These are phyloP conservation scores for Suhomyces chickasaworum DNA, from an alignment of 1,139 yeast species.

Conservation along the genomic window DNA sequence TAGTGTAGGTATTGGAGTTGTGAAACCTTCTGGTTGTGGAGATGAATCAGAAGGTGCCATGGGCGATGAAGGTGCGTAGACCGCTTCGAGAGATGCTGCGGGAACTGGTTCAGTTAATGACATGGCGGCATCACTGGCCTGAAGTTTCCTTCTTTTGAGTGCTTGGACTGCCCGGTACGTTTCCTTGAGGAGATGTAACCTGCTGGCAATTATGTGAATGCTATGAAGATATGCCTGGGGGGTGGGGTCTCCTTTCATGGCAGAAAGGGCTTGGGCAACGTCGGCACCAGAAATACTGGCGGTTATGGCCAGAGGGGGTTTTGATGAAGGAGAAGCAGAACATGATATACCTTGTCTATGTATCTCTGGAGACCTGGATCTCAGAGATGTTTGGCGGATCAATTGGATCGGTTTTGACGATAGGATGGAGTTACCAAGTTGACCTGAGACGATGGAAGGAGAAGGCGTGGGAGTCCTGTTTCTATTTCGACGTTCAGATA, in stretches of 20 bases:
- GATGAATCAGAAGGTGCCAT: slow-evolving; percentile 7
- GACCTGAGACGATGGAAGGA: background rate
- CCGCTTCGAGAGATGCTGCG: slow-evolving; percentile 3
- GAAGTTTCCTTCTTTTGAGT: slow-evolving; percentile 24
- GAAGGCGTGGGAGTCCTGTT: slow-evolving; percentile 14
- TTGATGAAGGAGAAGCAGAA: background rate
- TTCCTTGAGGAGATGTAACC: slow-evolving; percentile 35
- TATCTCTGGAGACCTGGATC: background rate
- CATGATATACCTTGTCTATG: no score
- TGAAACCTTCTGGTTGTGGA: slow-evolving; percentile 3
- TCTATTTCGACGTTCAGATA: slow-evolving; percentile 8
- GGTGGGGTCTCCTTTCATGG: slow-evolving; percentile 12
- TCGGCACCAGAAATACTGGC: background rate
- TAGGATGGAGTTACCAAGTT: background rate
- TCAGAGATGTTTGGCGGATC: background rate
- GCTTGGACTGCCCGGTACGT: slow-evolving; percentile 30
- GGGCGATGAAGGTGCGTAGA: slow-evolving; percentile 8
- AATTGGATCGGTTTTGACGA: background rate
- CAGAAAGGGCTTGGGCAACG: slow-evolving; percentile 4
- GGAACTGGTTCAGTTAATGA: background rate
- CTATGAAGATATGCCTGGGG: slow-evolving; percentile 27
- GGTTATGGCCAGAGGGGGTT: background rate
- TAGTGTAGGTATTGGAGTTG: background rate
- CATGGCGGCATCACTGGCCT: slow-evolving; percentile 5
- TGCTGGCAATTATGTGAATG: slow-evolving; percentile 28